Evolutionary conservation across 129 eudicot species (phyloP).

Genomic region (Flaveria trinervia): DNA sequence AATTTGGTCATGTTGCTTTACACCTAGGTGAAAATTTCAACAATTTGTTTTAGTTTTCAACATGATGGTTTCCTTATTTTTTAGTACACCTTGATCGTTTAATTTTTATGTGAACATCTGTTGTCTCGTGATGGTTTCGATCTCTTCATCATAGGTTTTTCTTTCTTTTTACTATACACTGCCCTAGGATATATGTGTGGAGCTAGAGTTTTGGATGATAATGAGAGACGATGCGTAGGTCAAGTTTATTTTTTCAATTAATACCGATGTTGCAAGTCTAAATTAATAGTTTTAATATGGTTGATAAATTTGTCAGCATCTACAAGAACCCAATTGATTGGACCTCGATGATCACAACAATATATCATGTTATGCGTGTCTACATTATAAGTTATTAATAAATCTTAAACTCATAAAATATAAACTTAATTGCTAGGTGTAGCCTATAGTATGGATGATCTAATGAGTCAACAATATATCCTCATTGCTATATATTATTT

Average conservation of each 20-base stretch:
- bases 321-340: slow-evolving; percentile 23
- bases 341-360: slow-evolving; percentile 17
- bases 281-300: slow-evolving; percentile 9
- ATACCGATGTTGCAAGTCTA: slow-evolving; percentile 24
- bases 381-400: background rate
- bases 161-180: too few species aligned
- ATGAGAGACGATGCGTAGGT: slow-evolving; percentile 15
- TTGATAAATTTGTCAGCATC: slow-evolving; percentile 20
- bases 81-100: too few species aligned
- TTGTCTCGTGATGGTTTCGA: too few species aligned
- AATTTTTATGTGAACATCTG: too few species aligned
- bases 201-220: background rate
- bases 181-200: too few species aligned
- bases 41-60: too few species aligned
- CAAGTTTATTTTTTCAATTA: slow-evolving; percentile 18
- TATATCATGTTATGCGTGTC: slow-evolving; percentile 12
- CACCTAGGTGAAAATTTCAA: too few species aligned
- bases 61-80: too few species aligned
- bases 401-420: slow-evolving; percentile 14
- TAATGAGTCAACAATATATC: background rate
- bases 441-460: slow-evolving; percentile 3
- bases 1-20: too few species aligned
- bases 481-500: background rate
- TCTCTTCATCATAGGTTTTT: too few species aligned
- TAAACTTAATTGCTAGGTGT: slow-evolving; percentile 17